phyloP scores from a whole-genome alignment of 164 flowering plant genomes.

The Warburgia ugandensis region DNA sequence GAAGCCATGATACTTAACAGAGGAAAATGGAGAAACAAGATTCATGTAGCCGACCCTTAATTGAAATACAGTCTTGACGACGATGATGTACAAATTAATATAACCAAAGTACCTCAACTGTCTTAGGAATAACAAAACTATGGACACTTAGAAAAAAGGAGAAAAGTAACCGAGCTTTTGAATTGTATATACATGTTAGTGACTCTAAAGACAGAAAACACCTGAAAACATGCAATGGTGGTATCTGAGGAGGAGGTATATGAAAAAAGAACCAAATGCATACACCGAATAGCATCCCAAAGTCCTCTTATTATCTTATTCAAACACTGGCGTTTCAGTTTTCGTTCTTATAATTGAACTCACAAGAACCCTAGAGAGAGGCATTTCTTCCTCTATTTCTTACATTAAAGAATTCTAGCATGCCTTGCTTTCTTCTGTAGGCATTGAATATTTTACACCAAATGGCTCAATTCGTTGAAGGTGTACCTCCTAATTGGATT shows the following conservation, averaged over 20 bases:
- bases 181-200: neutral
- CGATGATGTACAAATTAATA: no score
- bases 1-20: no score
- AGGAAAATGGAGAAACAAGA: no score
- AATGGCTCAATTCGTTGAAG: neutral
- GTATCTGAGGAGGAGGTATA: neutral
- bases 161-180: no score
- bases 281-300: neutral
- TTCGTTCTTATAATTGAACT: slow-evolving; percentile 1
- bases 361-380: neutral
- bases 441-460: neutral
- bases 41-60: no score
- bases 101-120: no score
- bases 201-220: slow-evolving; percentile 3
- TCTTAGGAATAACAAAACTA: no score
- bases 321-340: neutral
- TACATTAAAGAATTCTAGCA: no score
- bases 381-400: neutral
- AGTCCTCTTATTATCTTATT: neutral
- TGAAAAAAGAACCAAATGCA: neutral
- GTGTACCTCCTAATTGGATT: neutral
- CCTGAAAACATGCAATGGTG: slow-evolving; percentile 1
- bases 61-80: no score
- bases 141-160: no score
- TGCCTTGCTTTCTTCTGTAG: no score